Conservation (phyloP, 805 yeast genomes). For the Candida odintsovae region DNA sequence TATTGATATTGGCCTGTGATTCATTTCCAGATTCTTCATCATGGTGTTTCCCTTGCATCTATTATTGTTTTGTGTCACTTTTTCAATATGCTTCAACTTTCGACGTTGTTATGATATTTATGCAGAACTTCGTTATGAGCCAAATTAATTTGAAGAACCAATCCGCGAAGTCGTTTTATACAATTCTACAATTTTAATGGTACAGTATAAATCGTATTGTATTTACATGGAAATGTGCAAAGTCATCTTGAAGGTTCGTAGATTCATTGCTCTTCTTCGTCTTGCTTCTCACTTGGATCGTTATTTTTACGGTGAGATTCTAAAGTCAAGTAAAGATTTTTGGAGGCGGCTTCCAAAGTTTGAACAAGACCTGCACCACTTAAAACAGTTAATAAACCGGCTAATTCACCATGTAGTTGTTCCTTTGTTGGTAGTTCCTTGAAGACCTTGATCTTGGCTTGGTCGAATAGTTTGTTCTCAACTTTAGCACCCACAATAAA, state of each 20-base stretch:
- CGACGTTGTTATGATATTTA: not conserved
- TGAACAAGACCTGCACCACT: slow-evolving; percentile 88
- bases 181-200: too few relatives aligned
- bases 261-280: slow-evolving; percentile 4
- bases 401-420: slow-evolving; percentile 73
- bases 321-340: slow-evolving; percentile 66
- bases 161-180: not conserved
- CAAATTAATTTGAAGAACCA: not conserved
- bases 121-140: not conserved
- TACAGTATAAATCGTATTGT: not conserved
- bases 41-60: not conserved
- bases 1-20: slow-evolving; percentile 7
- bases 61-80: not conserved
- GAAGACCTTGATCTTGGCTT: slow-evolving; percentile 50
- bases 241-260: not conserved
- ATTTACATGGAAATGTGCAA: slow-evolving; percentile 2
- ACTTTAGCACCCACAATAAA: slow-evolving; percentile 83
- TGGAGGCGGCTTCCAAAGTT: slow-evolving; percentile 69
- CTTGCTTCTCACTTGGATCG: slow-evolving; percentile 20
- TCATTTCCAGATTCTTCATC: slow-evolving; percentile 1
- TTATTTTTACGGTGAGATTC: slow-evolving; percentile 51
- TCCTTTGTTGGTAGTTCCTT: slow-evolving; percentile 69
- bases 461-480: slow-evolving; percentile 51
- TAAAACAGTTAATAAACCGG: slow-evolving; percentile 73
- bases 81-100: not conserved